These are phyloP conservation scores for Colletotrichum orchidophilum DNA, from an alignment of 2,329 filamentous ascomycete genomes.

Conservation along the genomic window DNA sequence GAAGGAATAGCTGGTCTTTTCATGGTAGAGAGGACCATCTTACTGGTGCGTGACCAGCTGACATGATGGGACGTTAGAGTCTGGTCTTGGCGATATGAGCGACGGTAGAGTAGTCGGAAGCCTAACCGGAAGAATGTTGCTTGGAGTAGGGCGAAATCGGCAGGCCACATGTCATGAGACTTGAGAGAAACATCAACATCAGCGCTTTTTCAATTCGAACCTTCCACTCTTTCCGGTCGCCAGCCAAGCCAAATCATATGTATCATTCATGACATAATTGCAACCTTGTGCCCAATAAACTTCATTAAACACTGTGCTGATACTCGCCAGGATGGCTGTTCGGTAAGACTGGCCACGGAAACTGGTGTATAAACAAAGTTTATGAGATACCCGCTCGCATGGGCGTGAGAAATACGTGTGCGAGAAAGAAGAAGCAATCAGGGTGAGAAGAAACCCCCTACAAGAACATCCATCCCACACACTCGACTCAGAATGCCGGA, in stretches of 20 bases:
- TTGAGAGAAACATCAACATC: not conserved
- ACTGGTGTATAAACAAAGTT: not conserved
- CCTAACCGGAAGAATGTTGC: not conserved
- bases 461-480: not conserved
- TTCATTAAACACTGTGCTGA: not conserved
- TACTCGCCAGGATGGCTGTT: not conserved
- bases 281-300: not conserved
- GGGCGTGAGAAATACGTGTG: not conserved
- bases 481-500: not conserved
- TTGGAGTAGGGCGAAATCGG: not conserved
- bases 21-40: not conserved
- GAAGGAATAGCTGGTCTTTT: not conserved
- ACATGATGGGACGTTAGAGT: not conserved
- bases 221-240: not conserved
- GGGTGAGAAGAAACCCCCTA: not conserved
- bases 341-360: not conserved
- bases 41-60: not conserved
- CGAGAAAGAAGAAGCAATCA: not conserved
- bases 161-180: not conserved
- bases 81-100: not conserved
- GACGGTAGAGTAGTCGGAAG: not conserved
- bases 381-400: not conserved
- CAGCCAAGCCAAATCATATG: not conserved
- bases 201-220: not conserved
- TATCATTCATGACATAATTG: not conserved